phyloP scores from a whole-genome alignment of 164 flowering plant species.

The Platanus orientalis region DNA sequence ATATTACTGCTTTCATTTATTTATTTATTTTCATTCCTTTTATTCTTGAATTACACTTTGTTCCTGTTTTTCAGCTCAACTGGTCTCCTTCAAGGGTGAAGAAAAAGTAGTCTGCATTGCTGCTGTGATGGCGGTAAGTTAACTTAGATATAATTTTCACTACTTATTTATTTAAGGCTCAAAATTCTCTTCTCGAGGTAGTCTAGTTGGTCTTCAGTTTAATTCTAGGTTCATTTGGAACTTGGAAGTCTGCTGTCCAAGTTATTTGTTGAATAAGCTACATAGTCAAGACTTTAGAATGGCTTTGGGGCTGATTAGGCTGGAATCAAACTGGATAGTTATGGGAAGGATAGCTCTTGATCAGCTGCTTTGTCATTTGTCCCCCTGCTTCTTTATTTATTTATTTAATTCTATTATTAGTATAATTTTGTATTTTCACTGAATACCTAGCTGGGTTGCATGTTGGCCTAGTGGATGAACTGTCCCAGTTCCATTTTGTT shows the following conservation, averaged over 20 bases:
- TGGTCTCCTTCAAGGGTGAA: conserved; percentile 54
- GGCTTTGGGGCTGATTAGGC: too few species aligned
- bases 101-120: conserved; percentile 55
- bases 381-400: not conserved
- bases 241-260: too few species aligned
- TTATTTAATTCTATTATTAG: not conserved
- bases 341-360: not conserved
- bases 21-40: conserved; percentile 2
- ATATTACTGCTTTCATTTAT: not conserved
- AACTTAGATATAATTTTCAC: not conserved
- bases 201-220: not conserved
- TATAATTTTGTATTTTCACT: too few species aligned
- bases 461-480: not conserved
- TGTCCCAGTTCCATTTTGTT: not conserved
- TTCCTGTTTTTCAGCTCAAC: conserved; percentile 85
- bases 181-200: not conserved
- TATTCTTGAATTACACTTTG: not conserved
- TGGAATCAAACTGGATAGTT: too few species aligned
- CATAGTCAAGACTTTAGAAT: too few species aligned
- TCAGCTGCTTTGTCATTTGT: not conserved
- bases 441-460: not conserved
- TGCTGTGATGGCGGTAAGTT: conserved; percentile 89
- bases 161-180: not conserved
- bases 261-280: too few species aligned
- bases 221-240: not conserved